Evolutionary conservation across 2,329 filamentous ascomycete species (phyloP), one percentile per base, ranked within the genome.

Genomic region (Colletotrichum sp.): DNA sequence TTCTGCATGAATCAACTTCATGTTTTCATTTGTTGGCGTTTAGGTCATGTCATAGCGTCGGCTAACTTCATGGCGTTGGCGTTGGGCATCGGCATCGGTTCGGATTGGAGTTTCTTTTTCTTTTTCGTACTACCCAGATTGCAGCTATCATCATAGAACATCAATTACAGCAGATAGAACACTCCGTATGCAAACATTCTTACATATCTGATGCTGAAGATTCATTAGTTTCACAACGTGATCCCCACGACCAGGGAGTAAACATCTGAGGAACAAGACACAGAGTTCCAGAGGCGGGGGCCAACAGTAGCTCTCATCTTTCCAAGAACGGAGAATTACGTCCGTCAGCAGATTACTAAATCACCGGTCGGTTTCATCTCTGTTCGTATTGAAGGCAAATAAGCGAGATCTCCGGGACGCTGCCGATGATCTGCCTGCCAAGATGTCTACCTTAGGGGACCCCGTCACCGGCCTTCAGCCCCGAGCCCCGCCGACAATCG

Each of bases 351-450:
- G 43, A 22, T 3, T 6, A n/a, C 0, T 22, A 3, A 48, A 13
- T 0, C n/a, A 3, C n/a, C 3, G n/a, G 18, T 8, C n/a, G 3
- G 10, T 52, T 52, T 22, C 4, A 22, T 12, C 1, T 13, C 0
- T 52, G 6, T 22, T 13, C 43, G n/a, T n/a, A 52, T 13, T 8
- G n/a, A 52, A 25, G 4, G 10, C 6, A 52, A 52, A 13, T 6
- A 8, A 8, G 43, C 10, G 6, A 52, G 3, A 4, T 8, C 43
- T 3, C 22, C 43, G 43, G 43, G 43, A 8, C 22, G n/a, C 2
- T 22, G 43, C 43, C n/a, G 43, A 5, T 22, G 43, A 13, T 8
- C 10, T 52, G 43, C 43, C 4, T 52, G 43, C n/a, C 13, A 13
- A 1, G 6, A 13, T 13, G 32, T 34, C 32, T 22, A 22, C 22